Evolutionary conservation across 2,329 filamentous ascomycete genomes (phyloP), one percentile per base, ranked within the genome.

Genomic region (Cytospora chrysosperma): DNA sequence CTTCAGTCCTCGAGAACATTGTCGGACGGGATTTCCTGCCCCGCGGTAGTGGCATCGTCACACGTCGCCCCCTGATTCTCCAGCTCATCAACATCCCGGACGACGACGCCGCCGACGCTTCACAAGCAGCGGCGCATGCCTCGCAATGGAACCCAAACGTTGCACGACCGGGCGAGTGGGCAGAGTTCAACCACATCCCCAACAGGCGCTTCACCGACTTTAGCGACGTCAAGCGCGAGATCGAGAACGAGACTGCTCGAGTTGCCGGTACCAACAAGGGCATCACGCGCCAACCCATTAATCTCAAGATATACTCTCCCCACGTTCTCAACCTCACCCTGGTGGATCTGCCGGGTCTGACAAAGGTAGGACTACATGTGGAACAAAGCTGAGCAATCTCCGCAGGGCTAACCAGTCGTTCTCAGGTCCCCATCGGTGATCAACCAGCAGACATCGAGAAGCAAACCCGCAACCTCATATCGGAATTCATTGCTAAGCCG

Each of bases 141-240:
- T 66, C 64, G 24, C 62, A 66, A 32, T 66, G 62, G 43, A 64
- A 66, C 27, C 88, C 91, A 51, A 90, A 86, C 67, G 88, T 92
- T 70, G 83, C 84, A 65, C 79, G 83, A 63, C 85, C 83, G 69
- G 84, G 81, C 74, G 95, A 99, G 78, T 99, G 96, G 92, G 95
- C 94, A 82, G 95, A 99, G 82, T 99, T 99, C 79, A 83, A 99
- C 68, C 95, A 99, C 78, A 91, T 99, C 68, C 94, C 95, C 24
- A 95, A 93, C 71, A 92, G 98, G 79, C 98, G 98, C 79, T 98
- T 96, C 82, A 88, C 88, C 79, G 95, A 99, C 80, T 99, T 99
- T 82, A 91, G 93, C 82, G 97, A 97, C 83, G 97, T 99, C 73
- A 88, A 95, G 72, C 95, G 98, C 64, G 95, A 99, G 81, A 99